These are phyloP conservation scores for Tricholoma matsutake DNA, from an alignment of 768 basidiomycete species.

Conservation along the genomic window DNA sequence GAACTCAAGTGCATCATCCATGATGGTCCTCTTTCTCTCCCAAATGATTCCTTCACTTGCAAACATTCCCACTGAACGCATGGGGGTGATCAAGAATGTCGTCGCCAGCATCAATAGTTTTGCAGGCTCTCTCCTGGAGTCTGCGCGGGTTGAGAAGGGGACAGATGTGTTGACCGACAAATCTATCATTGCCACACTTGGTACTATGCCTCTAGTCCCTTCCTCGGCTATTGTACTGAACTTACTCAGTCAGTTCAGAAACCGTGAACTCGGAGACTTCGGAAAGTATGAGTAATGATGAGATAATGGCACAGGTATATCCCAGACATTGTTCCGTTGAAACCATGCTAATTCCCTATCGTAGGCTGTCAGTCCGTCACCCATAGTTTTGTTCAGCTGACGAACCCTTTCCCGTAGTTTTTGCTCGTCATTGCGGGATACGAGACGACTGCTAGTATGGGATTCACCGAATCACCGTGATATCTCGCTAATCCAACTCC, in stretches of 20 bases:
- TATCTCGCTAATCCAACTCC: not conserved
- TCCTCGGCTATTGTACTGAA: not conserved
- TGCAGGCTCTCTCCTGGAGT: too few relatives aligned
- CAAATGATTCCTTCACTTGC: slow-evolving; percentile 34
- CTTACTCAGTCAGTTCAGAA: slow-evolving; percentile 32
- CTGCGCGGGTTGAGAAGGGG: slow-evolving; percentile 30
- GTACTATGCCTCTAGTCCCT: slow-evolving; percentile 16
- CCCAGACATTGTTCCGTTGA: not conserved
- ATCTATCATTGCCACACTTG: slow-evolving; percentile 37
- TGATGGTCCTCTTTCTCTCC: slow-evolving; percentile 33
- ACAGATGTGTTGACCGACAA: slow-evolving; percentile 29
- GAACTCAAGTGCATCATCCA: slow-evolving; percentile 24
- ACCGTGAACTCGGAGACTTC: too few relatives aligned
- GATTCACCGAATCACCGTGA: too few relatives aligned
- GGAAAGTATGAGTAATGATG: too few relatives aligned
- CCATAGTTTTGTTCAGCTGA: too few relatives aligned
- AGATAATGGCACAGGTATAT: too few relatives aligned
- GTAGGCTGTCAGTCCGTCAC: too few relatives aligned
- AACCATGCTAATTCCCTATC: not conserved
- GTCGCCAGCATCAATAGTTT: slow-evolving; percentile 33
- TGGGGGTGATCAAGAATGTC: not conserved
- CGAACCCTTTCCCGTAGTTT: too few relatives aligned
- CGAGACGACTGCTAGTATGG: not conserved
- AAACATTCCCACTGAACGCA: slow-evolving; percentile 29
- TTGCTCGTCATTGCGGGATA: not conserved